These are phyloP conservation scores for Emmonsiellopsis sp. DNA, from an alignment of 2,329 filamentous ascomycete species.

Conservation along the genomic window DNA sequence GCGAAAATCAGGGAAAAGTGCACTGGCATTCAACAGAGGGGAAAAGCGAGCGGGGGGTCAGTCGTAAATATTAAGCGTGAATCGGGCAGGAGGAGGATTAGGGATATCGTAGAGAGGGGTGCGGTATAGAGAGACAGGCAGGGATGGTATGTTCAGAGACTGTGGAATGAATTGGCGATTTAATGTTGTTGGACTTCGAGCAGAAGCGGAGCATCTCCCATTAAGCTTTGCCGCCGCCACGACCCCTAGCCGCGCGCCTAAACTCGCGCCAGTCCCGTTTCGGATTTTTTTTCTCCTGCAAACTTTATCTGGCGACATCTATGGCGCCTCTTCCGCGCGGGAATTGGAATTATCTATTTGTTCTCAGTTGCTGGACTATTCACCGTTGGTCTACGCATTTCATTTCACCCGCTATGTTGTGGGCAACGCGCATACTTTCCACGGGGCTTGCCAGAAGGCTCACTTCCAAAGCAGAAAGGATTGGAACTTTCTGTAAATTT, in stretches of 20 bases:
- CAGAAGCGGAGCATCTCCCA: conserved; percentile 2
- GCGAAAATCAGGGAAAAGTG: background rate
- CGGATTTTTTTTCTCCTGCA: background rate
- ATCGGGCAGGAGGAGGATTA: background rate
- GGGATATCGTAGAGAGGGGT: background rate
- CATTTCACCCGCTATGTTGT: no score
- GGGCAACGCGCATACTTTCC: no score
- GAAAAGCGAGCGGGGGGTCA: background rate
- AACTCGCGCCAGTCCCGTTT: background rate
- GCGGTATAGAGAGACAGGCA: background rate
- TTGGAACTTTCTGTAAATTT: no score
- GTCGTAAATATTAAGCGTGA: background rate
- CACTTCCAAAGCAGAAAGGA: no score
- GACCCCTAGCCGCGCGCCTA: background rate
- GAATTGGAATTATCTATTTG: no score
- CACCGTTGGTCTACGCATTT: no score
- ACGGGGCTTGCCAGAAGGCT: no score
- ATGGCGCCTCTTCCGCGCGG: no score
- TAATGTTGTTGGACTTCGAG: background rate
- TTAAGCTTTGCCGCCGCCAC: conserved; percentile 4
- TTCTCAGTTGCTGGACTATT: no score
- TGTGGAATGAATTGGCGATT: background rate
- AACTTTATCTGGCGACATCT: background rate
- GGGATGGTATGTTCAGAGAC: background rate
- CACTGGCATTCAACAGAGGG: background rate